Percentiles rank a stretch among this genome's conserved stretches.
These are phyloP conservation scores for Fusarium sp. DNA, from an alignment of 2,329 filamentous ascomycete species.

Conservation along the genomic window DNA sequence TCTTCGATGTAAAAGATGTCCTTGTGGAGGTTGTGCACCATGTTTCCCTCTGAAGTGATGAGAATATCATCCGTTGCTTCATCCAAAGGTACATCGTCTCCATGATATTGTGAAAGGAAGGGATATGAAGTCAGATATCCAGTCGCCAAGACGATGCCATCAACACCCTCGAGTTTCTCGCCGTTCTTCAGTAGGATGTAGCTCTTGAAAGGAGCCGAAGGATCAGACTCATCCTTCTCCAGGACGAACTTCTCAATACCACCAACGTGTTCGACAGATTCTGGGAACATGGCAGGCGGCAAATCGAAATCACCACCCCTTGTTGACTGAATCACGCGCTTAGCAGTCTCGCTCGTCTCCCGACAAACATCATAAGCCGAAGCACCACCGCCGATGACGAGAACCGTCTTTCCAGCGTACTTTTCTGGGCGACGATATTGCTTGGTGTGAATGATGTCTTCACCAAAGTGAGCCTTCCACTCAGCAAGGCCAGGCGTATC, in stretches of 20 bases:
- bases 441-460: slow-evolving; percentile 75
- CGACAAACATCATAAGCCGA: slow-evolving; percentile 58
- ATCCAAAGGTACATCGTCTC: slow-evolving; percentile 51
- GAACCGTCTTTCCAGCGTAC: slow-evolving; percentile 65
- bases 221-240: neutral
- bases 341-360: slow-evolving; percentile 53
- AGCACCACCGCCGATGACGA: slow-evolving; percentile 65
- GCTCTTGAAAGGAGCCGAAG: slow-evolving; percentile 58
- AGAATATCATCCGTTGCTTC: slow-evolving; percentile 65
- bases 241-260: slow-evolving; percentile 60
- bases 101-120: slow-evolving; percentile 66
- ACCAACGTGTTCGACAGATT: slow-evolving; percentile 63
- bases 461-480: slow-evolving; percentile 67
- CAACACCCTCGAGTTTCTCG: slow-evolving; percentile 63
- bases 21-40: slow-evolving; percentile 75
- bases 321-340: slow-evolving; percentile 62
- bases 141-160: slow-evolving; percentile 73
- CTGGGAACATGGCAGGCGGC: slow-evolving; percentile 64
- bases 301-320: slow-evolving; percentile 70
- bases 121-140: slow-evolving; percentile 77
- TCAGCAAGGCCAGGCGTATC: slow-evolving; percentile 67
- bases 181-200: slow-evolving; percentile 66
- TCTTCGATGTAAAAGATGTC: slow-evolving; percentile 80
- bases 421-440: slow-evolving; percentile 73
- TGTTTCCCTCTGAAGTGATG: slow-evolving; percentile 71